Evolutionary conservation across 805 yeast genomes (phyloP), one percentile per base, ranked within the genome.

Genomic region (Yamadazyma akitaensis): DNA sequence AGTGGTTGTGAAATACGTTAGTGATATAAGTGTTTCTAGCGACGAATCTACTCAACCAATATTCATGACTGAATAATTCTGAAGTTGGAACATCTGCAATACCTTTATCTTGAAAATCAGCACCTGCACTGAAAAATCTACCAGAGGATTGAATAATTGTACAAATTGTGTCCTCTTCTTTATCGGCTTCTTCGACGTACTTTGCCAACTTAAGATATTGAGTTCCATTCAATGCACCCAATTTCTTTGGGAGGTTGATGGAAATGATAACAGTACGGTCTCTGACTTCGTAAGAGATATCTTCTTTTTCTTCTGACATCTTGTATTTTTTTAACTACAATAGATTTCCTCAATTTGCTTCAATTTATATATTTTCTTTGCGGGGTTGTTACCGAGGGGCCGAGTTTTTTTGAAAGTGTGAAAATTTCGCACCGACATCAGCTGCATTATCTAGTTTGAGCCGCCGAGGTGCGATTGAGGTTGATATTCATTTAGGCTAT

Each of bases 71-170:
- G 61, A 72, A 61, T 51, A 67, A 49, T 46, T 66, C 59, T 31
- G 62, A 59, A 14, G 59, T 50, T 13, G 68, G 63, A 32, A 58
- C 64, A 6, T 67, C 54, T 14, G 58, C 42, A 45, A 68, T 47
- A 0, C 71, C 64, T 43, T 51, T 59, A 37, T 67, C 73, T 41
- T 68, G 73, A 43, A 86, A 78, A 60, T 88, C 83, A 17, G 96
- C 97, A 21, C 97, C 97, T 6, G 96, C 85, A 21, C 89, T 81
- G 63, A 88, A 89, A 61, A 77, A 85, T 47, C 84, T 72, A 0
- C 96, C 96, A 0, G 85, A 72, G 30, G 89, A 75, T 58, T 80
- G 82, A 41, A 89, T 64, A 42, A 86, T 67, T 1, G 96, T 89
- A 19, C 80, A 75, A 7, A 76, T 58, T 0, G 92, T 82, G 17